Evolutionary conservation across 2,329 filamentous ascomycete species (phyloP).

Genomic region (Anisogramma anomala): DNA sequence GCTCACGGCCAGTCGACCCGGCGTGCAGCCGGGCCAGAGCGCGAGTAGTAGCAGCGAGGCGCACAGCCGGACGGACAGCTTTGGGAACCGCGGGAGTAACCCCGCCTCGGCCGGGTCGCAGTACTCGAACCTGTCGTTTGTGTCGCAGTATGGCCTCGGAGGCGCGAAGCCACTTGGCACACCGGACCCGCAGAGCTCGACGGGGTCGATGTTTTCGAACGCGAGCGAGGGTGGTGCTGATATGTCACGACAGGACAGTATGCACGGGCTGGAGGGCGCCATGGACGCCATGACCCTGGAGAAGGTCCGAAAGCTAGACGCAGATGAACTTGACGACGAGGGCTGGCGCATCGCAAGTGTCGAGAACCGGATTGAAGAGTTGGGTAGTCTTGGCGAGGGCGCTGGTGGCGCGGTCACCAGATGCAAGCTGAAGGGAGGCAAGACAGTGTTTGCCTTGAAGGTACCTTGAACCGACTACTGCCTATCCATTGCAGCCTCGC

Average conservation of each 20-base stretch:
- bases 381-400: constrained; percentile 85
- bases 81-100: constrained; percentile 66
- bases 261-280: constrained; percentile 57
- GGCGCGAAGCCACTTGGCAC: constrained; percentile 53
- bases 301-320: constrained; percentile 72
- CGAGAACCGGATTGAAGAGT: constrained; percentile 75
- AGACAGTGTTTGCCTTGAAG: constrained; percentile 93
- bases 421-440: constrained; percentile 79
- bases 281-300: constrained; percentile 75
- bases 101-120: constrained; percentile 81
- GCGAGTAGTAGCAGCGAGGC: constrained; percentile 70
- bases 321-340: constrained; percentile 89
- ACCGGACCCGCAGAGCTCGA: constrained; percentile 78
- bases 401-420: constrained; percentile 91
- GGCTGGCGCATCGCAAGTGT: constrained; percentile 89
- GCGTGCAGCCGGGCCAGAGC: constrained; percentile 48
- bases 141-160: constrained; percentile 58
- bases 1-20: constrained; percentile 41
- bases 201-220: constrained; percentile 74
- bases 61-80: constrained; percentile 75
- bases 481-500: constrained; percentile 16
- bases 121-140: constrained; percentile 73
- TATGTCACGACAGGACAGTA: constrained; percentile 75
- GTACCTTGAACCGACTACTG: constrained; percentile 32
- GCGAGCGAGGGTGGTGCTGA: constrained; percentile 60